Conservation (phyloP, 2,329 filamentous ascomycete genomes). For the Trichoderma sp. region DNA sequence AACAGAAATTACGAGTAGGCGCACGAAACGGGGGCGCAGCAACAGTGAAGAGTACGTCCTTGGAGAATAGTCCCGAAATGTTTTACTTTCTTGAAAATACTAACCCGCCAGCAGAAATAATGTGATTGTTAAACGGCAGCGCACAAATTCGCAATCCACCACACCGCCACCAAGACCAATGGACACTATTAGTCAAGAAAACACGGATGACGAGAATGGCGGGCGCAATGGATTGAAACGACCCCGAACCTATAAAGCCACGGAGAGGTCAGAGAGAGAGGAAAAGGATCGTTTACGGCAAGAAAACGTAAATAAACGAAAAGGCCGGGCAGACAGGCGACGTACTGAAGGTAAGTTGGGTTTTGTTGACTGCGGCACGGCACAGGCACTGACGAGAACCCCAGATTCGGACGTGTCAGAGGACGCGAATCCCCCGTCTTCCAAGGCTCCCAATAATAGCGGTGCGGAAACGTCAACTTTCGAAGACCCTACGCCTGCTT, state of each 20-base stretch:
- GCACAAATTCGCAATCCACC: conserved; percentile 76
- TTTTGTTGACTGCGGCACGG: not conserved
- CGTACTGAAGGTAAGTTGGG: conserved; percentile 72
- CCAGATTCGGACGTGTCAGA: conserved; percentile 74
- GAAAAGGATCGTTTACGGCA: conserved; percentile 74
- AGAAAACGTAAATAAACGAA: conserved; percentile 78
- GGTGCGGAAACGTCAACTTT: conserved; percentile 38
- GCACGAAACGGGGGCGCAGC: conserved; percentile 82
- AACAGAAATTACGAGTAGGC: conserved; percentile 60
- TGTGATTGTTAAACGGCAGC: conserved; percentile 75
- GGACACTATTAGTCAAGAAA: conserved; percentile 58
- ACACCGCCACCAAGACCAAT: conserved; percentile 55
- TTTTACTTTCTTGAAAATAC: not conserved
- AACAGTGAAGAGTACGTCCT: conserved; percentile 88
- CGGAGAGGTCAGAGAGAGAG: conserved; percentile 69
- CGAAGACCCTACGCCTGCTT: conserved; percentile 38
- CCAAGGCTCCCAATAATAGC: conserved; percentile 38
- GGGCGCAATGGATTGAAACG: conserved; percentile 61
- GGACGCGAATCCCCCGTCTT: conserved; percentile 60
- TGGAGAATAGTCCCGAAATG: not conserved
- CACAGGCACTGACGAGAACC: conserved; percentile 14
- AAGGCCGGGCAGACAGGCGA: conserved; percentile 78
- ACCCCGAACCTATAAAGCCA: conserved; percentile 61
- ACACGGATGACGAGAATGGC: conserved; percentile 72
- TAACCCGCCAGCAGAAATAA: conserved; percentile 61